These are phyloP conservation scores for Aspergillus nanangensis DNA, from an alignment of 495 filamentous ascomycete genomes.

Conservation along the genomic window DNA sequence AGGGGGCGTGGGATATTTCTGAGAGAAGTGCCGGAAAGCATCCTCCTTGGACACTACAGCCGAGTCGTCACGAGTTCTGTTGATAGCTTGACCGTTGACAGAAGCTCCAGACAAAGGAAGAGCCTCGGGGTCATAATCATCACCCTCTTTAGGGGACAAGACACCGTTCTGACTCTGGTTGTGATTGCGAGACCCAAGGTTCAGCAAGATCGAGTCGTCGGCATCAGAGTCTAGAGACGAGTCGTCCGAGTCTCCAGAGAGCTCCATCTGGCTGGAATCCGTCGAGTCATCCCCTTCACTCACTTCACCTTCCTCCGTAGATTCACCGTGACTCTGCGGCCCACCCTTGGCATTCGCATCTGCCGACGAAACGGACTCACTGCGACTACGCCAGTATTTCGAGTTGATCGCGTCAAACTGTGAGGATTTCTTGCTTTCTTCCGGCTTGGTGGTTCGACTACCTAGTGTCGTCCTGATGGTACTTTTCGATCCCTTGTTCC, in stretches of 20 bases:
- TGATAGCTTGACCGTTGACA: background rate
- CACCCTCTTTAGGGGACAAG: conserved; percentile 9
- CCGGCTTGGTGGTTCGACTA: conserved; percentile 13
- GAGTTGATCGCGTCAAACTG: conserved; percentile 38
- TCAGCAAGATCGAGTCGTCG: conserved; percentile 41
- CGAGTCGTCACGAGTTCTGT: conserved; percentile 3
- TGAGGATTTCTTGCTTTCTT: conserved; percentile 9
- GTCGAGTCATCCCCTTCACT: conserved; percentile 18
- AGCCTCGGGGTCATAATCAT: conserved; percentile 24
- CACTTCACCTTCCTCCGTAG: conserved; percentile 14
- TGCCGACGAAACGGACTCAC: conserved; percentile 27
- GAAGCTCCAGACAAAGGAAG: conserved; percentile 2
- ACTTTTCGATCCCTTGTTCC: conserved; percentile 36
- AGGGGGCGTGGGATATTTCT: conserved; percentile 34
- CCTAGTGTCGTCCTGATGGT: conserved; percentile 34
- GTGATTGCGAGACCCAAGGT: conserved; percentile 26
- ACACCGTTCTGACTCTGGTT: conserved; percentile 6
- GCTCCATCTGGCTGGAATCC: conserved; percentile 10
- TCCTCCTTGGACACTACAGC: conserved; percentile 36
- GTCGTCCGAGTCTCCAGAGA: conserved; percentile 32
- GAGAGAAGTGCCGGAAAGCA: conserved; percentile 28
- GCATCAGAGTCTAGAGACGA: conserved; percentile 35
- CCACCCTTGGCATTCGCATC: conserved; percentile 6
- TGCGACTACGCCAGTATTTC: conserved; percentile 37
- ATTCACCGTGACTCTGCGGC: too few species aligned